These are phyloP conservation scores for Talaromyces wortmannii DNA, from an alignment of 495 filamentous ascomycete species.

Conservation along the genomic window DNA sequence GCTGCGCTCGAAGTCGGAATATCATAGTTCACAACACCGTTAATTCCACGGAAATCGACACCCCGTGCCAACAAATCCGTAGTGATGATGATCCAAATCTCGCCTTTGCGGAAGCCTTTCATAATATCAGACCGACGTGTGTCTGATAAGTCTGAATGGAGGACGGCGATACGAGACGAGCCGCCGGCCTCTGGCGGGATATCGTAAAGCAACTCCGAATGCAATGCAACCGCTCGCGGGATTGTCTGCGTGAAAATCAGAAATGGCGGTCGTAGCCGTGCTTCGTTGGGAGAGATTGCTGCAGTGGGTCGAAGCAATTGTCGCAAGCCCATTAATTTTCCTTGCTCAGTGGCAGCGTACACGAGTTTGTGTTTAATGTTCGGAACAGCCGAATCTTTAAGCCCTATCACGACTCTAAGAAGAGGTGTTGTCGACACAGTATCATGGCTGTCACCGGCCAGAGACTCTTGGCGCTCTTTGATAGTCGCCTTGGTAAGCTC, in stretches of 20 bases:
- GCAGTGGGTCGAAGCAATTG: conserved; percentile 82
- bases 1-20: conserved; percentile 80
- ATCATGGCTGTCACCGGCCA: conserved; percentile 5
- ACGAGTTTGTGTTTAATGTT: conserved; percentile 83
- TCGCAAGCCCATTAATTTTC: conserved; percentile 86
- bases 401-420: conserved; percentile 80
- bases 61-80: conserved; percentile 89
- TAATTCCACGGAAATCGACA: conserved; percentile 85
- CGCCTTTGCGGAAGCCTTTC: conserved; percentile 81
- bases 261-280: conserved; percentile 76
- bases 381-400: conserved; percentile 91
- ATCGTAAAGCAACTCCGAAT: conserved; percentile 89
- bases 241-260: conserved; percentile 95
- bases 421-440: conserved; percentile 32
- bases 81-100: conserved; percentile 93
- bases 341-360: conserved; percentile 87
- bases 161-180: conserved; percentile 76
- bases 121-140: conserved; percentile 69
- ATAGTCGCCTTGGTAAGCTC: conserved; percentile 60
- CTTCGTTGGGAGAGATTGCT: conserved; percentile 41
- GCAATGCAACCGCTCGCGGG: conserved; percentile 75
- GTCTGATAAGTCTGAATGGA: conserved; percentile 83
- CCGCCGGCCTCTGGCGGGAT: conserved; percentile 85
- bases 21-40: conserved; percentile 95
- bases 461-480: conserved; percentile 33